Base-by-base conservation (phyloP, 192 early-diverging fungal species). In the Phlyctochytrium bullatum region DNA sequence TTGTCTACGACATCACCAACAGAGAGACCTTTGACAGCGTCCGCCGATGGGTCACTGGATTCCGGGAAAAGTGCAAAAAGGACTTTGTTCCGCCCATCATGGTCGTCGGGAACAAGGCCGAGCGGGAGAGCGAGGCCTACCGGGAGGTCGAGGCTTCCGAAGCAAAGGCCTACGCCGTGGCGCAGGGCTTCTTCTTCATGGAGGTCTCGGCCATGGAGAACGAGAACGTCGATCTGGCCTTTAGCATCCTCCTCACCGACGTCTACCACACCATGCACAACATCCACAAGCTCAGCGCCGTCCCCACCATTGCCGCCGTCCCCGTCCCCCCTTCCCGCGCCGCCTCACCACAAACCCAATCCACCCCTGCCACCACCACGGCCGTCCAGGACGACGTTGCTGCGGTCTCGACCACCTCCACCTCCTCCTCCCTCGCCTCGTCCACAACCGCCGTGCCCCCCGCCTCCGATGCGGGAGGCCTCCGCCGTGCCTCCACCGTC, bases 1-100 rank as follows among this genome's bases (percentile, higher is more conserved):
- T 98, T 35, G 96, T 98, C 31, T 98, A 98, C 75, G 96, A 98
- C 78, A 93, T 97, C 34, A 97, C 95, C 3, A 95, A 98, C 74
- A 85, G 86, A 73, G 93, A 98, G 53, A 92, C 95, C 34, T 99
- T 97, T 74, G 81, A 77, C 71, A 96, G 98, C 75, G 95, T 99
- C 50, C 94, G 96, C 83, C 94, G 95, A 77, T 99, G 97, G 97
- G n/a, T n/a, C n/a, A n/a, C n/a, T n/a, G n/a, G n/a, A n/a, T 80
- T 99, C 64, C 91, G 95, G 75, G 97, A 99, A 74, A 99, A 98
- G 78, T 95, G 98, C 79, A 89, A 94, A 65, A 98, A 98, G 75
- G 97, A 94, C 33, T 88, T 87, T 57, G 97, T 98, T 79, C 94
- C 94, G 35, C 95, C 98, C 61, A 96, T 97, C 89, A 97, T 97